Conservation (phyloP, 1,139 yeast species). For the Pichia sp. region DNA sequence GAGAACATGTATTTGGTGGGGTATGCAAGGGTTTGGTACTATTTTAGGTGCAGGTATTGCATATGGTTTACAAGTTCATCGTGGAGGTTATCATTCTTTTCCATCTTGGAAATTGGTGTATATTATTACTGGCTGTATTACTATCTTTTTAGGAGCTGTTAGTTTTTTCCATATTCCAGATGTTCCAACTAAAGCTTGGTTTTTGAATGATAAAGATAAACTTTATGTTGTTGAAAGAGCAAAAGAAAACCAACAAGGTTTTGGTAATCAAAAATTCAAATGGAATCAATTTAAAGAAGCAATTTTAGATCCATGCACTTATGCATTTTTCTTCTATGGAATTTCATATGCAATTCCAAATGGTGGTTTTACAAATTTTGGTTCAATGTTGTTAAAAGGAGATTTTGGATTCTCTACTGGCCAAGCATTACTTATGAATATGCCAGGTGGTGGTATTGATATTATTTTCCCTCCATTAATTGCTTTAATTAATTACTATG, state of each 20-base stretch:
- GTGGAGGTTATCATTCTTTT: conserved; percentile 28
- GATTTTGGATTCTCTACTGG: conserved; percentile 20
- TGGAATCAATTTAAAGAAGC: conserved; percentile 39
- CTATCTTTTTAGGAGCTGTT: conserved; percentile 41
- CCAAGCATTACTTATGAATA: conserved; percentile 30
- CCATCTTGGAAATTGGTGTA: conserved; percentile 44
- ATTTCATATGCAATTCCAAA: conserved; percentile 32
- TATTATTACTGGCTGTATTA: conserved; percentile 42
- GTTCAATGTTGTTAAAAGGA: conserved; percentile 21
- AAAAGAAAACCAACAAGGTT: conserved; percentile 36
- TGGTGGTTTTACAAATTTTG: conserved; percentile 34
- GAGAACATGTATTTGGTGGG: conserved; percentile 44
- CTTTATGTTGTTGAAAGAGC: conserved; percentile 32
- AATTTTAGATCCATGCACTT: conserved; percentile 35
- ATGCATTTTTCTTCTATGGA: conserved; percentile 32
- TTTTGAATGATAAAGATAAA: conserved; percentile 33
- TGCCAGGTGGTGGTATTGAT: conserved; percentile 34
- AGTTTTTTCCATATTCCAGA: conserved; percentile 38
- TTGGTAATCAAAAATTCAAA: conserved; percentile 38
- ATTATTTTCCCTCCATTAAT: conserved; percentile 27
- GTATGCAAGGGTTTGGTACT: conserved; percentile 45
- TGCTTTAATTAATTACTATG: conserved; percentile 1
- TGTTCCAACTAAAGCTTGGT: conserved; percentile 37
- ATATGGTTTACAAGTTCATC: conserved; percentile 36
- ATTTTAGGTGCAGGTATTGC: conserved; percentile 44